phyloP scores from a whole-genome alignment of 2,329 filamentous ascomycete genomes.

The Fusarium dlaminii region DNA sequence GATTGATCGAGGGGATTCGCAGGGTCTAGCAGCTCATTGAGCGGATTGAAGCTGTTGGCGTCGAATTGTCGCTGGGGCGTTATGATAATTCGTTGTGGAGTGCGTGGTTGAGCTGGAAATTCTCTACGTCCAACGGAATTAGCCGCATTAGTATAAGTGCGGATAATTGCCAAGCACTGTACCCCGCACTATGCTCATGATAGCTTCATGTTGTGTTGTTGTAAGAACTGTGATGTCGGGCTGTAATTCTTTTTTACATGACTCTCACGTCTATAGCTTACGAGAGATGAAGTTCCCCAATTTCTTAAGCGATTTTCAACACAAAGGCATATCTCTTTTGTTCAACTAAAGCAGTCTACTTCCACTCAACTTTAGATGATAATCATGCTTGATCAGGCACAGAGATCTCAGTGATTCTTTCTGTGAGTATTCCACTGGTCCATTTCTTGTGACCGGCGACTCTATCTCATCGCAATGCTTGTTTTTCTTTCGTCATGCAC shows the following conservation, averaged over 20 bases:
- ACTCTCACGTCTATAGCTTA: not conserved
- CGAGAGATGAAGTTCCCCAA: too few relatives aligned
- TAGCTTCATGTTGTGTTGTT: conserved; percentile 8
- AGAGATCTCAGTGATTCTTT: not conserved
- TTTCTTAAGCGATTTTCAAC: too few relatives aligned
- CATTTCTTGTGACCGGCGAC: not conserved
- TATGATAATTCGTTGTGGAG: conserved; percentile 41
- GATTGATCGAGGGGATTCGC: conserved; percentile 16
- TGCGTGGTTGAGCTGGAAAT: conserved; percentile 40
- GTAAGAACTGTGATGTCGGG: not conserved
- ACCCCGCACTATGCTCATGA: conserved; percentile 29
- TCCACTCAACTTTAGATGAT: not conserved
- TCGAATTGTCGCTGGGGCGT: conserved; percentile 38
- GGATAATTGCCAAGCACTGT: not conserved
- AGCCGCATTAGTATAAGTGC: conserved; percentile 24
- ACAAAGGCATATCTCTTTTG: not conserved
- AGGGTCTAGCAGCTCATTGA: conserved; percentile 42
- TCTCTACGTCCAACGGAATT: conserved; percentile 38
- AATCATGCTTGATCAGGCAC: not conserved
- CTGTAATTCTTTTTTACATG: not conserved
- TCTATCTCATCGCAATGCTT: not conserved
- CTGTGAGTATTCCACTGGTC: too few relatives aligned
- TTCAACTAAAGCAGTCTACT: not conserved
- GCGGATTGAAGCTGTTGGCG: conserved; percentile 33
- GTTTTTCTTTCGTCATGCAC: not conserved